Base-by-base conservation (phyloP, 1,284 basidiomycete species). In the Fistulinella staudtii region DNA sequence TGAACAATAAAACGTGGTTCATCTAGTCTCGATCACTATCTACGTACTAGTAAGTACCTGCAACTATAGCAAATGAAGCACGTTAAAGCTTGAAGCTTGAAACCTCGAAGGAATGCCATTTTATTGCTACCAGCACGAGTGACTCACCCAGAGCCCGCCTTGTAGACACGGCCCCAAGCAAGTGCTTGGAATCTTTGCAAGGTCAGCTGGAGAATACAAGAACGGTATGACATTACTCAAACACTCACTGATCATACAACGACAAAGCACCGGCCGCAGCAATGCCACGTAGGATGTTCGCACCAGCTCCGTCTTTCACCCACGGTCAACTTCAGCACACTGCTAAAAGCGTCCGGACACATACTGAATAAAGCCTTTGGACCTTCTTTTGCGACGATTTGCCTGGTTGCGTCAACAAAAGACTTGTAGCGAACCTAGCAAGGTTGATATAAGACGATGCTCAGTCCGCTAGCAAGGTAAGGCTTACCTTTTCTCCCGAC, bases 241-340 rank as follows among this genome's bases (percentile, higher is more conserved):
- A n/a, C 51, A 70, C 73, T 67, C 74, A 75, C 73, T 83, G 75
- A 69, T 86, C 80, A 60, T 82, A 82, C 39, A 85, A 65, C 11
- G 83, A 79, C 51, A 88, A 68, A 36, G 82, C 82, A 68, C 82
- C 83, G 43, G 84, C 84, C 56, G 79, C 80, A 46, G 86, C 85
- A 47, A 88, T 76, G 64, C 84, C 82, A 64, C 73, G 72, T 15
- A 76, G 52, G 43, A 76, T 66, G 66, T 87, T 85, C 31, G 79
- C 80, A 49, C 77, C 79, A 51, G 77, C 79, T 31, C 77, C 75
- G 52, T 54, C 60, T 65, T 43, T 45, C 8, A 27, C 17, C 7
- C 25, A 41, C 15, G 24, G 47, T 59, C 21, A 47, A 29, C 15
- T 9, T 31, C 23, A 1, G 10, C 22, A 27, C 2, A 13, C 10